Percentiles rank a stretch among this genome's conserved stretches.
Evolutionary conservation across 257 asterid species (phyloP).

Genomic region (Echites panduratus): DNA sequence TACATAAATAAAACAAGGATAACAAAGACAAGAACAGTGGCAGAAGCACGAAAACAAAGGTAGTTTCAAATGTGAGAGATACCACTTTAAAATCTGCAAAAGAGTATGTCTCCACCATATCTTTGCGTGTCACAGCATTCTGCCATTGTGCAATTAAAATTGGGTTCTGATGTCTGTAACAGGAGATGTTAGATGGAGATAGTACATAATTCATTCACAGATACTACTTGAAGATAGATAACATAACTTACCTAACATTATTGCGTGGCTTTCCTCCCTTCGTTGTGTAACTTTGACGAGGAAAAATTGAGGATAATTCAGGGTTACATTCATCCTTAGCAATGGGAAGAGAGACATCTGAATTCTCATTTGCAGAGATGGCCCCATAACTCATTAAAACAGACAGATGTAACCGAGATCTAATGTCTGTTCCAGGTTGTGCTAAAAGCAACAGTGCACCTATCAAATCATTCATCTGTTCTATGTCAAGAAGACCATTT

Average conservation of each 20-base stretch:
- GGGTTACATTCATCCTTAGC: slow-evolving; percentile 22
- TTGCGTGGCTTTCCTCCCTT: slow-evolving; percentile 60
- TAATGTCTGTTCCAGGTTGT: slow-evolving; percentile 37
- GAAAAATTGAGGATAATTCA: slow-evolving; percentile 43
- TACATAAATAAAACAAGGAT: not conserved
- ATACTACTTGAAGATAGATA: not conserved
- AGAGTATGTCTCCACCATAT: slow-evolving; percentile 52
- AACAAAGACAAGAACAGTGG: too few species aligned
- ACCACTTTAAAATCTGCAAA: slow-evolving; percentile 66
- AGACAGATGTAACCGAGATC: slow-evolving; percentile 69
- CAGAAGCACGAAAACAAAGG: not conserved
- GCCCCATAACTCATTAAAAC: slow-evolving; percentile 77
- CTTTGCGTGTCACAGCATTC: slow-evolving; percentile 82
- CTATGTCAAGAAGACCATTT: slow-evolving; percentile 31
- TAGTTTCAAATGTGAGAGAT: not conserved
- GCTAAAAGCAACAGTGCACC: slow-evolving; percentile 41
- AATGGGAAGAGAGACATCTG: slow-evolving; percentile 27
- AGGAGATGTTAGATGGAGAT: slow-evolving; percentile 16
- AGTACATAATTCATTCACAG: not conserved
- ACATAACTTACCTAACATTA: slow-evolving; percentile 49
- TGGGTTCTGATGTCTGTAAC: slow-evolving; percentile 57
- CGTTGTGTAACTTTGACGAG: slow-evolving; percentile 71
- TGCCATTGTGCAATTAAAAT: slow-evolving; percentile 88
- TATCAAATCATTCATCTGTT: slow-evolving; percentile 49
- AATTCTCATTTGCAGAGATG: slow-evolving; percentile 30